phyloP scores from a whole-genome alignment of 2,329 filamentous ascomycete genomes.

The Curvularia lunata region DNA sequence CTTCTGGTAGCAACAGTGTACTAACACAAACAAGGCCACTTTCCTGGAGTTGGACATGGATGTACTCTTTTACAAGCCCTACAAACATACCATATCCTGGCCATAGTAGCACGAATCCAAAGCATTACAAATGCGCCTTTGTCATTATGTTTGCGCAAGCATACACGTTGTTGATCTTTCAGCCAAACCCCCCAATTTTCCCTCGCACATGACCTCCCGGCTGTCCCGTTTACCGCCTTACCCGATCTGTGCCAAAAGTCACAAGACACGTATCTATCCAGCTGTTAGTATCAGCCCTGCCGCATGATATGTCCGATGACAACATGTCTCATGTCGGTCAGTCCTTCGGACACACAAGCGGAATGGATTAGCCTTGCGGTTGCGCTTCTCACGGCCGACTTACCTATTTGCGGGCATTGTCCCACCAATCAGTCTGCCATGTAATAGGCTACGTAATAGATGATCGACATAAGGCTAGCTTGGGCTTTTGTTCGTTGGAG shows the following conservation, averaged over 20 bases:
- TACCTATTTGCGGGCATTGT: background rate
- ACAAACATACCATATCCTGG: too few relatives aligned
- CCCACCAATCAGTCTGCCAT: background rate
- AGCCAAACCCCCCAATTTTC: background rate
- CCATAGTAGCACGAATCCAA: background rate
- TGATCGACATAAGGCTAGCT: background rate
- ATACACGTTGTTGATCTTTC: conserved; percentile 12
- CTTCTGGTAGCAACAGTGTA: background rate
- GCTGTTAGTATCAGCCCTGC: background rate
- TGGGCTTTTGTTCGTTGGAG: background rate
- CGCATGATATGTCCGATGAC: conserved; percentile 1
- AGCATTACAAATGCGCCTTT: conserved; percentile 1
- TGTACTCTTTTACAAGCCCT: too few relatives aligned
- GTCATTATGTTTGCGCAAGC: background rate
- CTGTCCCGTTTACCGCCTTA: background rate
- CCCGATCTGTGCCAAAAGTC: background rate
- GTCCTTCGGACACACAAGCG: background rate
- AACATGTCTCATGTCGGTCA: background rate
- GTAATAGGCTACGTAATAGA: background rate
- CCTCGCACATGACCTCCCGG: background rate
- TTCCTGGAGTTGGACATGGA: background rate
- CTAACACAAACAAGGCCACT: background rate
- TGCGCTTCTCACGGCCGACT: background rate
- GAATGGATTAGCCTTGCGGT: background rate
- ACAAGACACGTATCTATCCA: background rate